Evolutionary conservation across 2,329 filamentous ascomycete species (phyloP), one percentile per base, ranked within the genome.

Genomic region (Escovopsis weberi): DNA sequence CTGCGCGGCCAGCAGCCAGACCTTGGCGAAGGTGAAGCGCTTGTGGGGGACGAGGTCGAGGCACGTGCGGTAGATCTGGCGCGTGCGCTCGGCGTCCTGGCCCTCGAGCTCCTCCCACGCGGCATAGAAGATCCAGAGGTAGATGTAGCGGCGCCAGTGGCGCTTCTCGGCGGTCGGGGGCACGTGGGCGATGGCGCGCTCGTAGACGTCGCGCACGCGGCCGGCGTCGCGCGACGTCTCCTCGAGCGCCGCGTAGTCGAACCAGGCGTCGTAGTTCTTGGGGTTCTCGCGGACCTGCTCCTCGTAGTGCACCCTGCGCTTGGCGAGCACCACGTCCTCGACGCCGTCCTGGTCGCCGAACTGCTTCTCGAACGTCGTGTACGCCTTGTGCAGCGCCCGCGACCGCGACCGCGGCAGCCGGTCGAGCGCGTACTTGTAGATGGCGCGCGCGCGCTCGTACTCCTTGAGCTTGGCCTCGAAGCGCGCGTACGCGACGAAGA

Each of bases 331-430:
- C 8, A 96, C 88, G 58, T 96, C 86, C 55, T 96, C 89, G 2
- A 98, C 85, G 4, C 91, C 91, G 53, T 94, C 86, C 43, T 75
- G 74, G 59, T 96, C 88, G 49, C 91, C 91, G 57, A 86, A 98
- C 55, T 98, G 91, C 66, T 98, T 98, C 64, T 98, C 91, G 52
- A 98, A 98, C 0, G 85, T 89, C 0, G 89, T 96, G 59, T 96
- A 98, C 12, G 87, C 80, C 58, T 93, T 93, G 66, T 98, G 89
- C 8, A 98, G 71, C 12, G 73, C 69, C 61, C 82, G 79, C 1
- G 89, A 91, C 59, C 82, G 87, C 11, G 86, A 93, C 19, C 91
- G 78, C 10, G 91, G 84, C 48, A 98, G 74, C 41, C 89, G 82
- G 60, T 98, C 91, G 6, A 98, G 68, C 23, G 89, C 89, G 57